A percentile compares a stretch with the other conserved stretches of the same genome.
Evolutionary conservation across 2,329 filamentous ascomycete genomes (phyloP).

Genomic region (Tympanopsis confertula): DNA sequence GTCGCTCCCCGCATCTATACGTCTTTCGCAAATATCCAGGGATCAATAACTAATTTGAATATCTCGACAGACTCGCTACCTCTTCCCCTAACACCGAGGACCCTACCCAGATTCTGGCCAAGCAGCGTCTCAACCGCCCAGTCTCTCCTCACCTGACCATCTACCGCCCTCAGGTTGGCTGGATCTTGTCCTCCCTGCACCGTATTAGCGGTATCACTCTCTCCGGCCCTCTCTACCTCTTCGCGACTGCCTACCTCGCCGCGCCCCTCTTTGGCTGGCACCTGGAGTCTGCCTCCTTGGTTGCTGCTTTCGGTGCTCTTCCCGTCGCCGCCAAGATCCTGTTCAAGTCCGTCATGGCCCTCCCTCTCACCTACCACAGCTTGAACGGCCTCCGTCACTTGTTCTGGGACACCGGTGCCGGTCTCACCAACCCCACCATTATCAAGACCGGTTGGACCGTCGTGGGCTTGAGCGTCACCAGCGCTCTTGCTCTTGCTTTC

Average conservation of each 20-base stretch:
- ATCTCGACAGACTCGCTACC: slow-evolving; percentile 29
- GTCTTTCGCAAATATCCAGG: too few species aligned
- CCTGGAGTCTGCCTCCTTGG: slow-evolving; percentile 50
- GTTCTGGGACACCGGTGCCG: slow-evolving; percentile 54
- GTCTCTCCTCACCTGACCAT: slow-evolving; percentile 59
- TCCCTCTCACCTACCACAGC: slow-evolving; percentile 58
- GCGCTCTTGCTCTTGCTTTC: slow-evolving; percentile 19
- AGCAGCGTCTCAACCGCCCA: slow-evolving; percentile 57
- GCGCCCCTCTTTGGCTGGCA: slow-evolving; percentile 57
- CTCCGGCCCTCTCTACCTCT: slow-evolving; percentile 54
- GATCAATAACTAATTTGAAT: too few species aligned
- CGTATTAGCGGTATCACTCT: slow-evolving; percentile 52
- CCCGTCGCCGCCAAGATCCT: slow-evolving; percentile 44
- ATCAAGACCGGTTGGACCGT: slow-evolving; percentile 54
- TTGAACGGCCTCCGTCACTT: slow-evolving; percentile 64
- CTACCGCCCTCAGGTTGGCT: slow-evolving; percentile 62
- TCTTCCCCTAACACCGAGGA: slow-evolving; percentile 27
- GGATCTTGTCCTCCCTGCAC: slow-evolving; percentile 47
- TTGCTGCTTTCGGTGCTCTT: slow-evolving; percentile 51
- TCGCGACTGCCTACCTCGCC: slow-evolving; percentile 53
- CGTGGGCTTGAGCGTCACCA: slow-evolving; percentile 39
- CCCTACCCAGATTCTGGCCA: slow-evolving; percentile 45
- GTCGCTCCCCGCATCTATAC: too few species aligned
- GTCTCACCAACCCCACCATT: slow-evolving; percentile 52
- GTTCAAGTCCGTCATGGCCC: slow-evolving; percentile 44